Conservation (phyloP, 345 rosid genomes). For the Gossypium rotundifolium region DNA sequence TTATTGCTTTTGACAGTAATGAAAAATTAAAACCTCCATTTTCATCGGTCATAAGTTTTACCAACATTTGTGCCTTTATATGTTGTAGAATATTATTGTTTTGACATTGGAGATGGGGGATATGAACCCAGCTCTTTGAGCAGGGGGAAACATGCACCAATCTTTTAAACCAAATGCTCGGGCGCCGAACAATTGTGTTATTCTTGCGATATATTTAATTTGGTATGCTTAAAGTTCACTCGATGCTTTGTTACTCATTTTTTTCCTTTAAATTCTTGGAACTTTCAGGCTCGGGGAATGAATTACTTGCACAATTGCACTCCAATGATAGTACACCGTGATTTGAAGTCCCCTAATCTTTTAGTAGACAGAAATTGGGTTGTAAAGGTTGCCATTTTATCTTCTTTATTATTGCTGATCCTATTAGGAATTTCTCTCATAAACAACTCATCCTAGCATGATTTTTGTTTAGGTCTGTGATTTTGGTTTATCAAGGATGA, state of each 20-base stretch:
- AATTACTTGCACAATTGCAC: conserved; percentile 89
- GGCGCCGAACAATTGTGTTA: conserved; percentile 21
- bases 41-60: background rate
- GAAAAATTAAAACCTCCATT: background rate
- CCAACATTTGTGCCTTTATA: background rate
- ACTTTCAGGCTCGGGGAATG: conserved; percentile 91
- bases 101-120: background rate
- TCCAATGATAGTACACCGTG: conserved; percentile 64
- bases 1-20: background rate
- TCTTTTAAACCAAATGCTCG: background rate
- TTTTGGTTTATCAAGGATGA: conserved; percentile 90
- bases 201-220: conserved; percentile 8
- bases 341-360: background rate
- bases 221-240: background rate
- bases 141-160: background rate
- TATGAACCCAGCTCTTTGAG: background rate
- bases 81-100: background rate
- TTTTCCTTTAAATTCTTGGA: conserved; percentile 19
- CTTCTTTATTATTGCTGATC: background rate
- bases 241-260: conserved; percentile 16
- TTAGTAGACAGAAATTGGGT: conserved; percentile 95
- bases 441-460: conserved; percentile 2
- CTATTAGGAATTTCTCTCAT: conserved; percentile 5
- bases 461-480: conserved; percentile 63
- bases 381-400: conserved; percentile 51